phyloP scores from a whole-genome alignment of 202 grass and related monocot species.

The Sporobolus alterniflorus region DNA sequence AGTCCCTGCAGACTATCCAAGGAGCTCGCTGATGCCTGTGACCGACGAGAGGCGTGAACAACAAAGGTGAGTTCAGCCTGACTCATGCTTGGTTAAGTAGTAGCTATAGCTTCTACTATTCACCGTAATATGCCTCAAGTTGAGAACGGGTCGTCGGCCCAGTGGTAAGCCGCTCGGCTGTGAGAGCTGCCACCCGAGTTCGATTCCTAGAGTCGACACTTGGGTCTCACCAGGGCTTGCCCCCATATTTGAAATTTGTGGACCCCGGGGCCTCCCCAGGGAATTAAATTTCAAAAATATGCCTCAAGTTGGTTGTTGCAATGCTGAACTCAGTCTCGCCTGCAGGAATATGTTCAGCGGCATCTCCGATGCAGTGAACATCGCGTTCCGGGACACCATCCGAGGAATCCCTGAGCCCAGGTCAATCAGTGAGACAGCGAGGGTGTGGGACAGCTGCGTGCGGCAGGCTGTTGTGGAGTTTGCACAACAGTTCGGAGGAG shows the following conservation, averaged over 20 bases:
- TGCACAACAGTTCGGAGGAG: slow-evolving; percentile 31
- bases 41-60: slow-evolving; percentile 11
- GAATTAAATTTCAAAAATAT: too few species aligned
- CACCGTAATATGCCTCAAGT: neutral
- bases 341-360: slow-evolving; percentile 20
- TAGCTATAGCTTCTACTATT: neutral
- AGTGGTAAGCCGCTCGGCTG: too few species aligned
- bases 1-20: slow-evolving; percentile 45
- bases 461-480: slow-evolving; percentile 31
- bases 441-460: slow-evolving; percentile 43
- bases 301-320: too few species aligned
- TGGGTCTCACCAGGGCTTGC: too few species aligned
- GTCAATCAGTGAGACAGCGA: slow-evolving; percentile 38
- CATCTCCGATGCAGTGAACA: neutral
- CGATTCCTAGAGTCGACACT: too few species aligned
- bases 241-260: too few species aligned
- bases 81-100: neutral
- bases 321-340: neutral
- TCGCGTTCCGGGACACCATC: slow-evolving; percentile 4
- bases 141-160: too few species aligned
- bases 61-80: neutral
- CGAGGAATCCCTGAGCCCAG: neutral
- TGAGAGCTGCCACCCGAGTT: too few species aligned
- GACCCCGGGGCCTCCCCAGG: too few species aligned
- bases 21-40: slow-evolving; percentile 51